Conservation (phyloP, 257 asterid species). For the Lantana camara region DNA sequence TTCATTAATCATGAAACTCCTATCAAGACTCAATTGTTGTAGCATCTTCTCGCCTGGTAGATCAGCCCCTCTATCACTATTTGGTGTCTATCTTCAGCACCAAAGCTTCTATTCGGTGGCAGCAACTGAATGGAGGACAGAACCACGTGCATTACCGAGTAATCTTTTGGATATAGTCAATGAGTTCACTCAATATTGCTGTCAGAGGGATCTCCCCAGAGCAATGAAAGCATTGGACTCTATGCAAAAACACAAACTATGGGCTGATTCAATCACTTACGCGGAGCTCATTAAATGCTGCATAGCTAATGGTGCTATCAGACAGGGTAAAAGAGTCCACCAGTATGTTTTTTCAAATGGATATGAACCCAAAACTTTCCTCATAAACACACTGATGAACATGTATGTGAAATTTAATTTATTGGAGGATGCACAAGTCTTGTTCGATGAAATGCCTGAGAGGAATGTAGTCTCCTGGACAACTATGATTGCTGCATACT, state of each 20-base stretch:
- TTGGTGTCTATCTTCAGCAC: constrained; percentile 24
- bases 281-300: constrained; percentile 87
- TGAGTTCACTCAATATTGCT: constrained; percentile 55
- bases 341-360: constrained; percentile 69
- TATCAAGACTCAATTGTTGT: constrained; percentile 36
- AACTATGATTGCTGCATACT: constrained; percentile 72
- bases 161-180: constrained; percentile 34
- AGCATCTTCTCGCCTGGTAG: constrained; percentile 14
- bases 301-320: constrained; percentile 57
- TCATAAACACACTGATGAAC: constrained; percentile 60
- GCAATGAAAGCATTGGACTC: constrained; percentile 67
- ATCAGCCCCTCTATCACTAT: constrained; percentile 21
- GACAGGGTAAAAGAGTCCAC: constrained; percentile 62
- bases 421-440: constrained; percentile 57
- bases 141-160: constrained; percentile 23
- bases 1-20: constrained; percentile 30
- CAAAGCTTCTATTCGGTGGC: constrained; percentile 32
- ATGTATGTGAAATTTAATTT: constrained; percentile 82
- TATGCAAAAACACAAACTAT: constrained; percentile 59
- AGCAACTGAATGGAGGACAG: constrained; percentile 29
- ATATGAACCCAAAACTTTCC: constrained; percentile 79
- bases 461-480: constrained; percentile 84
- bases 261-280: constrained; percentile 71
- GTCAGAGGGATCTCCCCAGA: constrained; percentile 59
- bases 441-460: constrained; percentile 71